Percentiles rank a stretch among this genome's conserved stretches.
Evolutionary conservation across 2,329 filamentous ascomycete genomes (phyloP).

Genomic region (Lachnum nothofagi): DNA sequence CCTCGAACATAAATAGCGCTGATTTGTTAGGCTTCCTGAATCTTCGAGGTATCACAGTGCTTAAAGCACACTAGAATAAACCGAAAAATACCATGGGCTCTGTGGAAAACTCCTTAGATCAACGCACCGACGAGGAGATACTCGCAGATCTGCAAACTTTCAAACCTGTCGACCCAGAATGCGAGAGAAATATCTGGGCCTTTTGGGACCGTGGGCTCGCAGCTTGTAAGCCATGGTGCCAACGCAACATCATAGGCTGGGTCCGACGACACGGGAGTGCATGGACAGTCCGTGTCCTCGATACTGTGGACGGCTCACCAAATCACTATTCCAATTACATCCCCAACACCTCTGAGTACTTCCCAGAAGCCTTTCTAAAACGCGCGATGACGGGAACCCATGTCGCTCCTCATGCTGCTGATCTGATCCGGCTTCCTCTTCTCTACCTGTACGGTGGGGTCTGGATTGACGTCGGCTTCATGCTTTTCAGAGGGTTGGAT

Average conservation of each 20-base stretch:
- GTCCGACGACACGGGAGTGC: constrained; percentile 31
- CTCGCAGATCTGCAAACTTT: constrained; percentile 22
- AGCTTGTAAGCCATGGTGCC: constrained; percentile 36
- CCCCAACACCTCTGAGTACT: constrained; percentile 26
- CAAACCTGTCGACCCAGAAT: constrained; percentile 29
- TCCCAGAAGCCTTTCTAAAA: constrained; percentile 40
- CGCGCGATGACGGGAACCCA: constrained; percentile 41
- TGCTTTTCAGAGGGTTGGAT: constrained; percentile 39
- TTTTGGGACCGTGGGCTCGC: constrained; percentile 39
- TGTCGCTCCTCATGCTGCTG: constrained; percentile 41
- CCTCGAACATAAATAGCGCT: no score
- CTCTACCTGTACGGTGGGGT: constrained; percentile 40
- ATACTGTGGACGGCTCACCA: constrained; percentile 34
- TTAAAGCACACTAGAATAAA: no score
- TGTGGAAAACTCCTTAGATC: not conserved
- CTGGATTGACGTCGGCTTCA: constrained; percentile 41
- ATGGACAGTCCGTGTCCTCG: constrained; percentile 41
- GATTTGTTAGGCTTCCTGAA: no score
- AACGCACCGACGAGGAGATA: constrained; percentile 1
- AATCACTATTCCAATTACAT: constrained; percentile 37
- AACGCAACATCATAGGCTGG: constrained; percentile 39
- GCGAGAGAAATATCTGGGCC: constrained; percentile 42
- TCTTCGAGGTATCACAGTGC: no score
- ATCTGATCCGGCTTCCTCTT: constrained; percentile 42
- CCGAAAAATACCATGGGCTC: no score